phyloP scores from a whole-genome alignment of 441 rosid species.

The Francoa sonchifolia region DNA sequence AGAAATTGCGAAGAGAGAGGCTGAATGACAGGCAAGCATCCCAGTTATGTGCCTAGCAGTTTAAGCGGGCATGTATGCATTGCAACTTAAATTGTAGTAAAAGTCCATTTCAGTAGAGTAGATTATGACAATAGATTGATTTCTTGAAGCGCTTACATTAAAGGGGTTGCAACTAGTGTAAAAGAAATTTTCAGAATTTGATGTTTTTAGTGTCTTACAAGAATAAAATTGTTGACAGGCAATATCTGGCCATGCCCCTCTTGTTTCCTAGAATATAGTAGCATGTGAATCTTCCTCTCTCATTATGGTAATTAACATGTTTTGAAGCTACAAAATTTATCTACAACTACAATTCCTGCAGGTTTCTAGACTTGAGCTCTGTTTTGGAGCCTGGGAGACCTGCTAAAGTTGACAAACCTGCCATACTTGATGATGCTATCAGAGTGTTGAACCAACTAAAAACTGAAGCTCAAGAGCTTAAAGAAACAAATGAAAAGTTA shows the following conservation, averaged over 20 bases:
- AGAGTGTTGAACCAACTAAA: slow-evolving; percentile 60
- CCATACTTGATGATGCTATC: slow-evolving; percentile 75
- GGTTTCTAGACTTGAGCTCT: slow-evolving; percentile 71
- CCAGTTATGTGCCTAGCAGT: too few species aligned
- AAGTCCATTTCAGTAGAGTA: too few species aligned
- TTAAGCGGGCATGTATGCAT: too few species aligned
- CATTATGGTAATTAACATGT: background rate
- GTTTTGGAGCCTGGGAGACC: slow-evolving; percentile 77
- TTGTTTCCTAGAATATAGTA: background rate
- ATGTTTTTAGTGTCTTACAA: too few species aligned
- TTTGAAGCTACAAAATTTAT: slow-evolving; percentile 6
- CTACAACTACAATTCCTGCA: slow-evolving; percentile 16
- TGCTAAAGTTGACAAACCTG: slow-evolving; percentile 58
- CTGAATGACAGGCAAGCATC: slow-evolving; percentile 57
- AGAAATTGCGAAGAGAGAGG: slow-evolving; percentile 70
- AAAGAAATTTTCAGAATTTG: too few species aligned
- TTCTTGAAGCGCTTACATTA: too few species aligned
- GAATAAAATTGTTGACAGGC: too few species aligned
- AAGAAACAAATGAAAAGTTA: slow-evolving; percentile 66
- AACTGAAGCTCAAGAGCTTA: slow-evolving; percentile 64
- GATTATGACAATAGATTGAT: too few species aligned
- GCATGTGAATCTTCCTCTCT: background rate
- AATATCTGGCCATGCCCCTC: too few species aligned
- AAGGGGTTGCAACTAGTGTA: too few species aligned
- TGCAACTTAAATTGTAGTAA: too few species aligned